phyloP scores from a whole-genome alignment of 208 protist genomes.

The Acanthamoeba sp. region DNA sequence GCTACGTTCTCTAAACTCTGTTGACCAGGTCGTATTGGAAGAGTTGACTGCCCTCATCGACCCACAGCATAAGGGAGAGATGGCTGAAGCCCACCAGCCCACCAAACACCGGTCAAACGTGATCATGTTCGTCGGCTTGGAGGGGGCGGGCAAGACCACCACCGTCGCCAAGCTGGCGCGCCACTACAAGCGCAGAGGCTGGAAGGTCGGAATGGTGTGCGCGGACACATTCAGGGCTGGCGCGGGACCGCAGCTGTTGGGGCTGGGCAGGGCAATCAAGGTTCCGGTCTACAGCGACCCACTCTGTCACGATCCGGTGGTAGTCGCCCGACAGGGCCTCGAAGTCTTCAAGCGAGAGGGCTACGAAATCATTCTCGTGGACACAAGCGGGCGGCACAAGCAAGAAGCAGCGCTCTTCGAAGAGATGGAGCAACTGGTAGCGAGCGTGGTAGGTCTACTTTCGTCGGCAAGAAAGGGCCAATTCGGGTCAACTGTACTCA shows the following conservation, averaged over 20 bases:
- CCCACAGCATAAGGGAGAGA: slow-evolving; percentile 90
- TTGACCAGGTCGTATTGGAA: no score
- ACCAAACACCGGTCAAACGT: slow-evolving; percentile 97
- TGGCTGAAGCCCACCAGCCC: slow-evolving; percentile 91
- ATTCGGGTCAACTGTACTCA: background rate
- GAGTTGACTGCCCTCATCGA: background rate
- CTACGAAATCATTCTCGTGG: slow-evolving; percentile 98
- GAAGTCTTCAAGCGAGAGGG: slow-evolving; percentile 93
- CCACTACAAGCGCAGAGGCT: slow-evolving; percentile 93
- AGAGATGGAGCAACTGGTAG: slow-evolving; percentile 97
- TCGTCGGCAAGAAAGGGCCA: no score
- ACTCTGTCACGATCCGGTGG: slow-evolving; percentile 95
- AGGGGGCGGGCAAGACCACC: slow-evolving; percentile 97
- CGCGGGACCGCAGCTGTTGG: slow-evolving; percentile 97
- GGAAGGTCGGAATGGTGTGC: slow-evolving; percentile 97
- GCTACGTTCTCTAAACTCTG: background rate
- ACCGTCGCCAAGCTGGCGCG: slow-evolving; percentile 94
- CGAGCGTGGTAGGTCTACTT: slow-evolving; percentile 58
- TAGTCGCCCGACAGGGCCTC: slow-evolving; percentile 97
- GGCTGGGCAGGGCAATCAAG: slow-evolving; percentile 98
- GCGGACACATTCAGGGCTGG: slow-evolving; percentile 98
- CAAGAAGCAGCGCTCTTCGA: slow-evolving; percentile 98
- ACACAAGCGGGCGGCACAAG: slow-evolving; percentile 99
- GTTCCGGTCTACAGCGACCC: slow-evolving; percentile 97
- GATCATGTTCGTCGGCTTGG: slow-evolving; percentile 99